Conservation (phyloP, 176 grass and related monocot genomes). For the Zoysia pacifica region DNA sequence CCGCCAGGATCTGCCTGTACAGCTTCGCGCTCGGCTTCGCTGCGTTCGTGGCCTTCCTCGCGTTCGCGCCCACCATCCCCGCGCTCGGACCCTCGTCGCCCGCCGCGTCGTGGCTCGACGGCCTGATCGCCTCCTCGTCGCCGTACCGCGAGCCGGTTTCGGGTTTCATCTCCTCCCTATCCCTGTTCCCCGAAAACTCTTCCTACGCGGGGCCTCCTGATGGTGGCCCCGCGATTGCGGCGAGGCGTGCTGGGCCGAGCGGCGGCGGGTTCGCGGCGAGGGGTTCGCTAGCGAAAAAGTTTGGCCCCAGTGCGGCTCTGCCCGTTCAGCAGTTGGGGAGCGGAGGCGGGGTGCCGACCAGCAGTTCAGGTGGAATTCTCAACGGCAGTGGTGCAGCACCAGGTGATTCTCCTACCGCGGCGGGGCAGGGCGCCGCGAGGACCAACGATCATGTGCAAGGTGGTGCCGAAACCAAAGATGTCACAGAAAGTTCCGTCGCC, state of each 20-base stretch:
- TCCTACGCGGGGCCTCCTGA: conserved; percentile 26
- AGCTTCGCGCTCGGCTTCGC: conserved; percentile 63
- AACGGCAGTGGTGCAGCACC: neutral
- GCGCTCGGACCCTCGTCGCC: conserved; percentile 24
- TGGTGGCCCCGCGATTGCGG: neutral
- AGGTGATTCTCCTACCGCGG: neutral
- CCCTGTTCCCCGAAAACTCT: conserved; percentile 64
- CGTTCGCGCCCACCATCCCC: conserved; percentile 58
- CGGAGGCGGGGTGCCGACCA: neutral
- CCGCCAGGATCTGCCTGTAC: conserved; percentile 72
- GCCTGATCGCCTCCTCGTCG: conserved; percentile 60
- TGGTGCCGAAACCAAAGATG: conserved; percentile 15
- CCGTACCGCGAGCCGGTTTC: conserved; percentile 67
- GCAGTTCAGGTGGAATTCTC: conserved; percentile 10
- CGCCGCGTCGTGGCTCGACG: conserved; percentile 58
- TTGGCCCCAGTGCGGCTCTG: neutral
- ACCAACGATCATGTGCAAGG: conserved; percentile 25
- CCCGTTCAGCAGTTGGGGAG: conserved; percentile 26
- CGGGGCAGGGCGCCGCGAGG: conserved; percentile 12
- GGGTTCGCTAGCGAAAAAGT: neutral
- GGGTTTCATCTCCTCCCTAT: conserved; percentile 57
- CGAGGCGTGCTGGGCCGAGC: conserved; percentile 29
- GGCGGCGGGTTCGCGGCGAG: conserved; percentile 2
- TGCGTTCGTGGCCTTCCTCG: conserved; percentile 59
- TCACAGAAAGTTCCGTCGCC: neutral